Percentiles rank a stretch among this genome's conserved stretches.
phyloP scores from a whole-genome alignment of 2,329 filamentous ascomycete species.

The Aspergillus caelatus region DNA sequence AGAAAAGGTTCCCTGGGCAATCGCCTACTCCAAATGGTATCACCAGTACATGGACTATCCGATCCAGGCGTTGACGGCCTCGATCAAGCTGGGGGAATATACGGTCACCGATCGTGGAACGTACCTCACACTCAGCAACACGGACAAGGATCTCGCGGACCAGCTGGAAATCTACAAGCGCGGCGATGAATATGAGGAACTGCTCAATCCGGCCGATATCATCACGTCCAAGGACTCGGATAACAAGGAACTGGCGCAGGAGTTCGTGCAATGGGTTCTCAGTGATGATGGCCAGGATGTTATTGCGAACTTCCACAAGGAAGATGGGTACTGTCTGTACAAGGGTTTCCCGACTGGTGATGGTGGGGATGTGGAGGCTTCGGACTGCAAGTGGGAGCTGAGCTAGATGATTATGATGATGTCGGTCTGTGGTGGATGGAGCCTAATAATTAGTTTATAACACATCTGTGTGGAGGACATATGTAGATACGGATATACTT shows the following conservation, averaged over 20 bases:
- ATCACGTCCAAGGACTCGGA: slow-evolving; percentile 40
- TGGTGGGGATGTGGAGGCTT: neutral
- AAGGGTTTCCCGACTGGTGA: neutral
- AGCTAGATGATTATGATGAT: neutral
- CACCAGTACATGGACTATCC: slow-evolving; percentile 52
- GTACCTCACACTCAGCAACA: slow-evolving; percentile 39
- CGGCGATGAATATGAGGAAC: slow-evolving; percentile 38
- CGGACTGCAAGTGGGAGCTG: slow-evolving; percentile 8
- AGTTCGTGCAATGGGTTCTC: slow-evolving; percentile 47
- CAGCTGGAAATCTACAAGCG: slow-evolving; percentile 34
- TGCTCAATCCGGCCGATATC: slow-evolving; percentile 50
- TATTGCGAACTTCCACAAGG: slow-evolving; percentile 42
- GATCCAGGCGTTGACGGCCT: slow-evolving; percentile 48
- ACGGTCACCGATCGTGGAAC: slow-evolving; percentile 53
- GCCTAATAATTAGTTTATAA: neutral
- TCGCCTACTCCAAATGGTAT: slow-evolving; percentile 51
- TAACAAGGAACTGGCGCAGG: slow-evolving; percentile 37
- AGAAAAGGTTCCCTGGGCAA: slow-evolving; percentile 47
- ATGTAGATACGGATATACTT: too few relatives aligned
- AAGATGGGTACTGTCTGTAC: slow-evolving; percentile 13
- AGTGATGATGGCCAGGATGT: slow-evolving; percentile 38
- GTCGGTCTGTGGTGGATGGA: neutral
- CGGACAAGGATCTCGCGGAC: slow-evolving; percentile 32
- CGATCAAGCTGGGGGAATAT: slow-evolving; percentile 48
- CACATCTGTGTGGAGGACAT: too few relatives aligned